Base-by-base conservation (phyloP, 164 flowering plant genomes). In the Tetracentron sinense region DNA sequence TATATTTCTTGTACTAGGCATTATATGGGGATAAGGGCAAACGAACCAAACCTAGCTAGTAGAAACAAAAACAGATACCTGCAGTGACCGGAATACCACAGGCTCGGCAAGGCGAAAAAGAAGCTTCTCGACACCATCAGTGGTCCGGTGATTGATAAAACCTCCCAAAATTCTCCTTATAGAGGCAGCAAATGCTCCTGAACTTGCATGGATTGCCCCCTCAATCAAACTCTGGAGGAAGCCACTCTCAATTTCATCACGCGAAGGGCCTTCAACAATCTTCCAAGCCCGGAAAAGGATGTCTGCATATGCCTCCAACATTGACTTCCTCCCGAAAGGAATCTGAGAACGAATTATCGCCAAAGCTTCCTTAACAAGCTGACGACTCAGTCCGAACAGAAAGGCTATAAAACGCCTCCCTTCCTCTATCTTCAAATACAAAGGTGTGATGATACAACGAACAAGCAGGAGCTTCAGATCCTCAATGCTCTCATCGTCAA, bases 401-500 rank as follows among this genome's bases (percentile, higher is more conserved):
- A 80, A 88, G 12, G 90, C 83, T 12, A 90, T 26, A 58, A 95
- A 95, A 42, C 75, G 69, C 81, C 80, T 74, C 29, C 99, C 99
- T 12, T 95, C 97, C 61, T 95, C 97, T 0, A 79, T 79, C 71
- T 92, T 95, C 79, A 90, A 71, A 69, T 83, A 95, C 79, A 92
- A 33, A 1, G 97, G 97, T 4, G 96, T 61, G 20, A 95, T 81
- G 30, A 85, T 74, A 55, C 97, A 90, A 31, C 99, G 79, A 3
- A 88, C 64, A 15, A 95, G 47, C 78, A 92, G 65, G 56, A 82
- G 60, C 74, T 85, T 95, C 90, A 95, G 72, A 63, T 95, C 99
- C 75, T 88, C 99, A 56, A 90, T 95, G 60, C 96, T 90, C 74
- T 86, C 91, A 60, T 95, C 99, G 33, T 88, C 90, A 62, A 88